Base-by-base conservation (phyloP, 371 early-diverging fungal species). In the Mitosporidium daphniae region DNA sequence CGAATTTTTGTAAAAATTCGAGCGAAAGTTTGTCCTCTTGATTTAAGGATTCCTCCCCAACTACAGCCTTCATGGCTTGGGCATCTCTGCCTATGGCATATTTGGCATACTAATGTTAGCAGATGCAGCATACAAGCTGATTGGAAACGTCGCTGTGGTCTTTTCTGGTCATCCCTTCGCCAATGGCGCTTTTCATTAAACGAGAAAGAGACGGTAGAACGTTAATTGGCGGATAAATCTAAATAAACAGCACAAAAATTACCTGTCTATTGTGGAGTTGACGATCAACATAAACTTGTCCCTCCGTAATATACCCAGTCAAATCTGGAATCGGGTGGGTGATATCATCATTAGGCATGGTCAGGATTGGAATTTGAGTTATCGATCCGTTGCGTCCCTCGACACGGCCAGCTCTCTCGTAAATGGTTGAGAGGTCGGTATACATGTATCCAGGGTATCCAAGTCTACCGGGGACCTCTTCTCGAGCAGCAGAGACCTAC, bases 361-460 rank as follows among this genome's bases (percentile, higher is more conserved):
- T 94, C 41, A 98, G 53, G 47, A 98, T 98, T 16, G 97, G 99
- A 30, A 98, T 94, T 54, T 98, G 99, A 14, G 99, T 98, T 29
- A 98, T 98, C 24, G 82, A 80, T 27, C 99, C 99, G 48, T 86
- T 89, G 38, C 80, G 64, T 25, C 99, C 99, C 28, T 78, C 70
- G 8, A 98, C 95, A 41, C 99, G 67, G 29, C 99, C 99, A 14
- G 97, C 99, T 48, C 99, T 71, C 50, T 98, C 99, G 39, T 98
- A 95, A 33, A 98, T 84, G 29, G 93, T 93, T 14, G 91, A 74
- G 54, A 98, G 60, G 61, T 98, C 99, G 16, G 99, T 98, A 58
- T 98, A 98, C 99, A 98, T 98, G 48, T 95, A 98, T 54, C 99
- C 99, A 10, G 99, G 99, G 51, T 94, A 98, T 47, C 99, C 99